Evolutionary conservation across 2,329 filamentous ascomycete species (phyloP).

Genomic region (Teratosphaeria gauchensis): DNA sequence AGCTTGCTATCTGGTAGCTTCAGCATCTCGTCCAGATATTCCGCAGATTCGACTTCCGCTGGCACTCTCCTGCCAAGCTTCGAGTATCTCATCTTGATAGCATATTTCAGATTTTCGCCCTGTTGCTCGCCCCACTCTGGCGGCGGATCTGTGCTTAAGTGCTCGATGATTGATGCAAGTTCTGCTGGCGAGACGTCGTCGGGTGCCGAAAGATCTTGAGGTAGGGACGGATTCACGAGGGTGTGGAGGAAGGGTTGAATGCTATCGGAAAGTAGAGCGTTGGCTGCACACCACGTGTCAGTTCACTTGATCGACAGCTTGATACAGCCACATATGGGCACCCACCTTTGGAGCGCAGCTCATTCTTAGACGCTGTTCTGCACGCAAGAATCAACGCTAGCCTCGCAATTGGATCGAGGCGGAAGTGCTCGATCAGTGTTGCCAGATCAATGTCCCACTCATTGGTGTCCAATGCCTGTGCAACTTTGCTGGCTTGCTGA

Average conservation of each 20-base stretch:
- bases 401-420: conserved; percentile 79
- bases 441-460: conserved; percentile 95
- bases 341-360: conserved; percentile 80
- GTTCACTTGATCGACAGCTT: not conserved
- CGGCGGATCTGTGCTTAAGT: conserved; percentile 77
- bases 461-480: conserved; percentile 84
- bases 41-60: conserved; percentile 57
- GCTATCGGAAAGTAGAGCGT: conserved; percentile 78
- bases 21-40: conserved; percentile 60
- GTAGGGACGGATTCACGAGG: conserved; percentile 45
- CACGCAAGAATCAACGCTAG: conserved; percentile 81
- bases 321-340: not conserved
- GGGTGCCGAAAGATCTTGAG: conserved; percentile 45
- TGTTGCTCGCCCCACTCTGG: conserved; percentile 72
- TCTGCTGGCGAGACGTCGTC: conserved; percentile 59
- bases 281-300: conserved; percentile 47
- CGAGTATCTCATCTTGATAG: conserved; percentile 59
- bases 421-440: conserved; percentile 92
- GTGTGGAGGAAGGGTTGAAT: conserved; percentile 68
- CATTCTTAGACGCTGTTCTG: conserved; percentile 67
- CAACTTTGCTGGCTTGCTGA: conserved; percentile 80
- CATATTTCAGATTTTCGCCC: conserved; percentile 58
- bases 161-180: conserved; percentile 71
- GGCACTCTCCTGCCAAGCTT: conserved; percentile 56
- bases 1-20: conserved; percentile 50